Evolutionary conservation across 768 basidiomycete species (phyloP).

Genomic region (Boletales sp.): DNA sequence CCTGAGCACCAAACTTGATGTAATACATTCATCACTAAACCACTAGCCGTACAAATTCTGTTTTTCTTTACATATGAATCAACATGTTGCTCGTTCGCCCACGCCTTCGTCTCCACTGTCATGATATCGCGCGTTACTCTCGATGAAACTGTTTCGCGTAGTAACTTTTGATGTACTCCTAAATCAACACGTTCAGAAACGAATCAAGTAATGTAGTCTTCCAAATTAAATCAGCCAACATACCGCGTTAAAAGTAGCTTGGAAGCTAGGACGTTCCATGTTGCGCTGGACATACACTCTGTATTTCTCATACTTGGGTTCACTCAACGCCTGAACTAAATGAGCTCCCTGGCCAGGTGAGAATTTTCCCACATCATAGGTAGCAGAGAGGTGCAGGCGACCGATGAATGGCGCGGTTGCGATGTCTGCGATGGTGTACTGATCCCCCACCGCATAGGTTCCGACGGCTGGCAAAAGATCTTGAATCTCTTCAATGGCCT

Average conservation of each 20-base stretch:
- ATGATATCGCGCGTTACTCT: neutral
- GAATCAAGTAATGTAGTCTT: neutral
- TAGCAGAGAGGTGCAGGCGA: conserved; percentile 41
- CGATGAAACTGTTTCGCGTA: conserved; percentile 6
- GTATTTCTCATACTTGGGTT: conserved; percentile 47
- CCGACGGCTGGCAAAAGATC: conserved; percentile 41
- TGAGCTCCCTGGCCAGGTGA: conserved; percentile 45
- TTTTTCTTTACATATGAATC: too few relatives aligned
- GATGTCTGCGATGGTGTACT: conserved; percentile 54
- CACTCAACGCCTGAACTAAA: conserved; percentile 37
- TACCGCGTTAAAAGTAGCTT: conserved; percentile 53
- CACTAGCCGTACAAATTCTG: too few relatives aligned
- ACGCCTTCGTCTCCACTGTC: too few relatives aligned
- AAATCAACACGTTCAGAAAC: neutral
- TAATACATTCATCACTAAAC: too few relatives aligned
- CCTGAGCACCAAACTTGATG: too few relatives aligned
- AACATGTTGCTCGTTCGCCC: too few relatives aligned
- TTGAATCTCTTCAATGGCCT: conserved; percentile 49
- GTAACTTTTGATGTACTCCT: conserved; percentile 10
- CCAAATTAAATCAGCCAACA: conserved; percentile 9
- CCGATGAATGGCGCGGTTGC: conserved; percentile 59
- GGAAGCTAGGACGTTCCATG: conserved; percentile 50
- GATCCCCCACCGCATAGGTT: conserved; percentile 31
- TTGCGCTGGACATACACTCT: conserved; percentile 46
- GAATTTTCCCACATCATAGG: conserved; percentile 52